Evolutionary conservation across 1,284 basidiomycete species (phyloP).

Genomic region (Irpex sp.): DNA sequence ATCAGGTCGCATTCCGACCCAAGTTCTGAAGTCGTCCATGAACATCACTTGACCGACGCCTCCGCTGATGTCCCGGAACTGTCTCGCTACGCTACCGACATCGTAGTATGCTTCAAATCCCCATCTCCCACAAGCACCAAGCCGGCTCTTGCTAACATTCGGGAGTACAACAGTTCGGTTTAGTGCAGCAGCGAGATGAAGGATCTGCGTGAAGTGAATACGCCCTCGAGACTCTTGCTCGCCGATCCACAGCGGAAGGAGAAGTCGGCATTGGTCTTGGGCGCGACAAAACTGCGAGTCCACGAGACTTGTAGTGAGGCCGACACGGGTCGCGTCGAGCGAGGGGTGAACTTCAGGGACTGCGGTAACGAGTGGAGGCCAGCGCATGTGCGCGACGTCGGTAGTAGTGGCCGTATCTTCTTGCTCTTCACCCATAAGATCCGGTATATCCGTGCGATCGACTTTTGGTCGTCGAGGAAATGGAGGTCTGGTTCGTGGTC

Average conservation of each 20-base stretch:
- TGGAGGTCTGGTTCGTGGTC: neutral
- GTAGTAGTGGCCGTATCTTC: neutral
- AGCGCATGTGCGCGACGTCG: constrained; percentile 10
- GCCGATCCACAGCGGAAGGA: constrained; percentile 42
- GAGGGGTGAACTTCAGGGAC: constrained; percentile 16
- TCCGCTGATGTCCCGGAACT: constrained; percentile 2
- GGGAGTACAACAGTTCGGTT: constrained; percentile 50
- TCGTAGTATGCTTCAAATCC: constrained; percentile 45
- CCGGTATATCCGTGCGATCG: neutral
- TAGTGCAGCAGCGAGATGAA: constrained; percentile 36
- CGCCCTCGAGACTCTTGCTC: constrained; percentile 50
- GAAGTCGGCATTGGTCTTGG: constrained; percentile 34
- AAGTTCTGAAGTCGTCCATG: constrained; percentile 34
- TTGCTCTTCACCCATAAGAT: neutral
- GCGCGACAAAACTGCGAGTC: constrained; percentile 22
- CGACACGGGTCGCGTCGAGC: constrained; percentile 4
- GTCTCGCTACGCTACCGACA: constrained; percentile 21
- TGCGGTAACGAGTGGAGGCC: constrained; percentile 17
- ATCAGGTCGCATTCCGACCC: constrained; percentile 27
- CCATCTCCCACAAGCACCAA: constrained; percentile 44
- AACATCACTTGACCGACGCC: constrained; percentile 19
- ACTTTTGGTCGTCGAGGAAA: neutral
- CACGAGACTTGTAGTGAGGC: constrained; percentile 12
- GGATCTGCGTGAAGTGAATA: constrained; percentile 42
- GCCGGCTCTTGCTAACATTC: constrained; percentile 44